Evolutionary conservation across 2,329 filamentous ascomycete species (phyloP).

Genomic region (Aspergillus fischeri): DNA sequence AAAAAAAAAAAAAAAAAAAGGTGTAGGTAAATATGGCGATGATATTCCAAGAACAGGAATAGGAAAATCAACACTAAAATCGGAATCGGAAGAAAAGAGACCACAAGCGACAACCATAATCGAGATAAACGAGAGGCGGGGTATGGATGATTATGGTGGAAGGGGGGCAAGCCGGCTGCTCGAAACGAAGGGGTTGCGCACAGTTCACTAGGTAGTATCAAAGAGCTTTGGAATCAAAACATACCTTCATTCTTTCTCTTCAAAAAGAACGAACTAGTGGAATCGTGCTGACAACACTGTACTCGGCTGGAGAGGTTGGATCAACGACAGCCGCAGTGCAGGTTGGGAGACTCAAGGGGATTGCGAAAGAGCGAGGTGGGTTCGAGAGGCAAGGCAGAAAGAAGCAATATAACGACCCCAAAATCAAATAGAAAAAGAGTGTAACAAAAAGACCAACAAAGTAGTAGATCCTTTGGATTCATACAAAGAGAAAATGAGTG

Average conservation of each 20-base stretch:
- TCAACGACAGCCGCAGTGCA: slow-evolving; percentile 2
- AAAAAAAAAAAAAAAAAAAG: background rate
- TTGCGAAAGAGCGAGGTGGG: background rate
- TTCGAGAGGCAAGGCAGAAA: slow-evolving; percentile 1
- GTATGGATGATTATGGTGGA: background rate
- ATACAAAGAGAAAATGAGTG: background rate
- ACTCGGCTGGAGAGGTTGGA: slow-evolving; percentile 1
- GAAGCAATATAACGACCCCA: background rate
- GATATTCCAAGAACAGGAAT: background rate
- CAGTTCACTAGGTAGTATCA: background rate
- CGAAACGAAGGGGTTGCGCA: slow-evolving; percentile 7
- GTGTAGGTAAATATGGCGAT: background rate
- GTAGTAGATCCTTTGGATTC: background rate
- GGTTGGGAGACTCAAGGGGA: background rate
- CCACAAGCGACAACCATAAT: slow-evolving; percentile 15
- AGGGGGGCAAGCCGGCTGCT: background rate
- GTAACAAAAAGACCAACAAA: background rate
- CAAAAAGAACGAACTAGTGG: background rate
- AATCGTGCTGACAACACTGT: slow-evolving; percentile 1
- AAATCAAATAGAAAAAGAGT: background rate
- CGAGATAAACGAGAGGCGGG: slow-evolving; percentile 16
- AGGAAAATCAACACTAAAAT: background rate
- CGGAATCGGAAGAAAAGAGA: background rate
- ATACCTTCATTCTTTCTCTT: slow-evolving; percentile 21
- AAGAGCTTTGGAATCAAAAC: background rate